Base-by-base conservation (phyloP, 2,329 filamentous ascomycete genomes). In the Sarocladium brachiariae region DNA sequence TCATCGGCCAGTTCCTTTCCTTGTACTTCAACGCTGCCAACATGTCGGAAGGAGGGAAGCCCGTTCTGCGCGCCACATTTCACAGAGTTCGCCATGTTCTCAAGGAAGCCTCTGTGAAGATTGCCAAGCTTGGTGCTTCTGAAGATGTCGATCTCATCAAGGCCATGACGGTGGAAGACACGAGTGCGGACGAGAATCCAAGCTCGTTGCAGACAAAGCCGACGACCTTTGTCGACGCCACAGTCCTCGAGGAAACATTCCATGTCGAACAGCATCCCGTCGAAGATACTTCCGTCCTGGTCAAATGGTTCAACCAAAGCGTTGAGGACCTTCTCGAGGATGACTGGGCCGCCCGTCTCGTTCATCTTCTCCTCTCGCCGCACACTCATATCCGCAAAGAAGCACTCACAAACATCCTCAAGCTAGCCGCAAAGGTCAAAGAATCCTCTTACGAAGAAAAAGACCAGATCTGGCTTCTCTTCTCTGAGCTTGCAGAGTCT, bases 401-500 rank as follows among this genome's bases (percentile, higher is more conserved):
- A 69, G 87, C 89, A 4, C 71, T 86, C 16, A 80, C 75, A 34
- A 85, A 82, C 58, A 73, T 91, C 37, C 73, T 81, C 48, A 87
- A 87, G 62, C 77, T 84, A 65, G 77, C 80, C 1, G 68, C 70
- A 27, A 81, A 79, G 61, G 69, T 86, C 46, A 77, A 84, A 63
- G 80, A 81, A 49, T 91, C 87, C 0, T 76, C 79, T 1, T 84
- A 90, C 58, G 77, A 83, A 41, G 89, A 95, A 60, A 86, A 83
- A 60, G 82, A 88, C 33, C 85, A 91, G 54, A 70, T 91, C 4
- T 91, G 87, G 72, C 75, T 96, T 9, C 76, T 96, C 3, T 74
- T 93, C 2, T 87, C 83, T 51, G 91, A 96, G 65, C 65, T 95
- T 6, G 75, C 83, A 13, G 90, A 96, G 65, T 93, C 91, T 0